A percentile compares a stretch with the other conserved stretches of the same genome.
Conservation (phyloP, 1,284 basidiomycete genomes). For the Fereydounia khargensis region DNA sequence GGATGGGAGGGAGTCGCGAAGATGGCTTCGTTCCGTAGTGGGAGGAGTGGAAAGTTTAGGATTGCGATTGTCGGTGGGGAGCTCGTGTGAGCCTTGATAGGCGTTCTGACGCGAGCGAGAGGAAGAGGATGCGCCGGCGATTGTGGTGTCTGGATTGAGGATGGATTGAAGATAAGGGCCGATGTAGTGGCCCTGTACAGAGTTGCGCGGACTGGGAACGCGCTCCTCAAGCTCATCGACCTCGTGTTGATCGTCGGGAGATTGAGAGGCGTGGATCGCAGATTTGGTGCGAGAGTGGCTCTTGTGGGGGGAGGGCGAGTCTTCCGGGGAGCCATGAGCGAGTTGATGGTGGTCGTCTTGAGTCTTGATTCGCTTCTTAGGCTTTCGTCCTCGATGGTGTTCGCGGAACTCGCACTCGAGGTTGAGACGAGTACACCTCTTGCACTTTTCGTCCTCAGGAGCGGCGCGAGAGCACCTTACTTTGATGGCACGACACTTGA, state of each 20-base stretch:
- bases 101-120: background rate
- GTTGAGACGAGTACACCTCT: constrained; percentile 33
- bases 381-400: constrained; percentile 33
- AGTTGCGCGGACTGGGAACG: background rate
- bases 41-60: too few relatives aligned
- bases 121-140: background rate
- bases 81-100: too few relatives aligned
- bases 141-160: background rate
- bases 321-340: too few relatives aligned
- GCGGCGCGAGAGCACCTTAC: constrained; percentile 29
- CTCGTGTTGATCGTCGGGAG: too few relatives aligned
- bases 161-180: background rate
- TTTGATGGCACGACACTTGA: constrained; percentile 37
- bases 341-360: background rate
- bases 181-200: background rate
- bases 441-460: constrained; percentile 20
- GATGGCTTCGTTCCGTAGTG: too few relatives aligned
- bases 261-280: too few relatives aligned
- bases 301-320: too few relatives aligned
- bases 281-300: too few relatives aligned
- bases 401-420: constrained; percentile 32
- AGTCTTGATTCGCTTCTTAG: constrained; percentile 26
- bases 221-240: too few relatives aligned
- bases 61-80: too few relatives aligned
- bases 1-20: too few relatives aligned